Conservation (phyloP, 495 filamentous ascomycete genomes). For the Penicillium maclennaniae region DNA sequence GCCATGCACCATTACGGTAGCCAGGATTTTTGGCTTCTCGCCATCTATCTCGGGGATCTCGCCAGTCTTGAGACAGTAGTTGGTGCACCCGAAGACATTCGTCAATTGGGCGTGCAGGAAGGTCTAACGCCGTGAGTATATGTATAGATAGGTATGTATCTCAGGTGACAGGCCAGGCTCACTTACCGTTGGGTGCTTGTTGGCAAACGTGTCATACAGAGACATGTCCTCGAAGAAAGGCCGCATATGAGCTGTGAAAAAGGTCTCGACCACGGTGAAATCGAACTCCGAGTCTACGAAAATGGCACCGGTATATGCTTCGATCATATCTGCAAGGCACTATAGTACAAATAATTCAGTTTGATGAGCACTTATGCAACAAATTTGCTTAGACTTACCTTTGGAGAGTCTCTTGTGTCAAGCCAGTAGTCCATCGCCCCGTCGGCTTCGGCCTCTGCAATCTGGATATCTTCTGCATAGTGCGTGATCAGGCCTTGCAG, state of each 20-base stretch:
- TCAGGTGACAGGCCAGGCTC: background rate
- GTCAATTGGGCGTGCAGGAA: slow-evolving; percentile 50
- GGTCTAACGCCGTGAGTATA: slow-evolving; percentile 35
- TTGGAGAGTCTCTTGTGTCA: slow-evolving; percentile 66
- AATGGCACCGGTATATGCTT: slow-evolving; percentile 84
- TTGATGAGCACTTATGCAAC: background rate
- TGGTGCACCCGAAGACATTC: slow-evolving; percentile 48
- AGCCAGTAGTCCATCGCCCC: slow-evolving; percentile 80
- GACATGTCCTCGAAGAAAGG: slow-evolving; percentile 85
- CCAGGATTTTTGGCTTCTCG: slow-evolving; percentile 52
- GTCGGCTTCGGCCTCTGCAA: slow-evolving; percentile 46
- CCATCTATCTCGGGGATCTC: slow-evolving; percentile 45
- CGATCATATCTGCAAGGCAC: slow-evolving; percentile 82
- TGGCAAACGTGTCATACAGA: slow-evolving; percentile 84
- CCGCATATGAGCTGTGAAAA: slow-evolving; percentile 69
- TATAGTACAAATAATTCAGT: slow-evolving; percentile 25
- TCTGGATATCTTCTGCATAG: slow-evolving; percentile 66
- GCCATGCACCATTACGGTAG: slow-evolving; percentile 75
- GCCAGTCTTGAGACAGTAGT: slow-evolving; percentile 53
- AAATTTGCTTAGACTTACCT: slow-evolving; percentile 32
- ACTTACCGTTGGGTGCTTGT: slow-evolving; percentile 71
- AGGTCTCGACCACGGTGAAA: slow-evolving; percentile 65
- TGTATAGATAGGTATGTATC: background rate
- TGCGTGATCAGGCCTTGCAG: slow-evolving; percentile 61
- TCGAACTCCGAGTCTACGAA: slow-evolving; percentile 90